Conservation (phyloP, 2,329 filamentous ascomycete genomes). For the Diaporthe velutina region DNA sequence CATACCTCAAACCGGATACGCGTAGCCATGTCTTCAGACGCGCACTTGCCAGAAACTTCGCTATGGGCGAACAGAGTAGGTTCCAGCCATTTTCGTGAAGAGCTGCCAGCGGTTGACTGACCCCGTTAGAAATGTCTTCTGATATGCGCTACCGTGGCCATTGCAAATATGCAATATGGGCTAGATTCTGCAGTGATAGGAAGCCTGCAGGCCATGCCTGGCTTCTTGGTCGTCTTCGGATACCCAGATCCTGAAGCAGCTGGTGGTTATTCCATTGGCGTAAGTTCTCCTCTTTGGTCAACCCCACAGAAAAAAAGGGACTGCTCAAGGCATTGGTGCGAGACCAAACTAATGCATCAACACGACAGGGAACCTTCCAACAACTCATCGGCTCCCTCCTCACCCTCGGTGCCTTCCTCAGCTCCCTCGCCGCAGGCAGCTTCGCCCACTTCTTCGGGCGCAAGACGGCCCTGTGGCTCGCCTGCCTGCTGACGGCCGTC, state of each 20-base stretch:
- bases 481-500: conserved; percentile 58
- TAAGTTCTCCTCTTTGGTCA: conserved; percentile 39
- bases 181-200: conserved; percentile 61
- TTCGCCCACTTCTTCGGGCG: conserved; percentile 63
- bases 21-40: conserved; percentile 41
- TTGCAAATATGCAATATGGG: conserved; percentile 66
- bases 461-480: conserved; percentile 59
- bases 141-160: conserved; percentile 59
- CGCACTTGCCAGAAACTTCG: conserved; percentile 49
- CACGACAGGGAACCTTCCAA: conserved; percentile 59
- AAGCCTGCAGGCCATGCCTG: conserved; percentile 63
- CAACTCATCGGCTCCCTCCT: conserved; percentile 65
- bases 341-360: conserved; percentile 1
- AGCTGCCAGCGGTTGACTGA: not conserved
- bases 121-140: conserved; percentile 55
- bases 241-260: conserved; percentile 54
- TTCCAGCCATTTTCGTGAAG: accelerated
- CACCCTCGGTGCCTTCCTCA: conserved; percentile 63
- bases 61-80: conserved; percentile 51
- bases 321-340: conserved; percentile 43
- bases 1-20: not conserved
- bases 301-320: not conserved
- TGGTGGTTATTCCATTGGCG: conserved; percentile 56
- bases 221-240: conserved; percentile 64
- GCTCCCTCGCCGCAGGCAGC: conserved; percentile 59